These are phyloP conservation scores for Neurospora sp. DNA, from an alignment of 495 filamentous ascomycete genomes.

Conservation along the genomic window DNA sequence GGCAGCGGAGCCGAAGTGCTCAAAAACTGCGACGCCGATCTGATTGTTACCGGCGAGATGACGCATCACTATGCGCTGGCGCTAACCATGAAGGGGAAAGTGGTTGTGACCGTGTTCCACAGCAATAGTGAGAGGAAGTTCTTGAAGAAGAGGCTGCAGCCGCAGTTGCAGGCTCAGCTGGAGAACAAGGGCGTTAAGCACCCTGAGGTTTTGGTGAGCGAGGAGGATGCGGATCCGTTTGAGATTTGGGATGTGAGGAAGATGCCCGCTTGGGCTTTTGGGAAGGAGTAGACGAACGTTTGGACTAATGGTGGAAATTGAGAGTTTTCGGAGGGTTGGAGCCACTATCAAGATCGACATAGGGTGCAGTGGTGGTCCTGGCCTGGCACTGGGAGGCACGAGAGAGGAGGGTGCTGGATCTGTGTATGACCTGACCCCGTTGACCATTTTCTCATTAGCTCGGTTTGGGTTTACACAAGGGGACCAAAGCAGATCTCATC, in stretches of 20 bases:
- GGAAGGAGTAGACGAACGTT: not conserved
- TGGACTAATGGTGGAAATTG: not conserved
- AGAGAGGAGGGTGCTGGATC: not conserved
- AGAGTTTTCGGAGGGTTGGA: not conserved
- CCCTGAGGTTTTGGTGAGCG: constrained; percentile 60
- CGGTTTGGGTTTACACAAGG: not conserved
- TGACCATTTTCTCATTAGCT: not conserved
- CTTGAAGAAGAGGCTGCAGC: constrained; percentile 57
- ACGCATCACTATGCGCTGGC: constrained; percentile 83
- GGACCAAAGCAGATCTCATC: not conserved
- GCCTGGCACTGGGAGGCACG: not conserved
- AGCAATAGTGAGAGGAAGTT: constrained; percentile 84
- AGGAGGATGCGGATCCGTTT: constrained; percentile 63
- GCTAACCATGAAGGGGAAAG: constrained; percentile 77
- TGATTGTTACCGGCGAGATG: constrained; percentile 87
- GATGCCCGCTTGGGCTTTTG: constrained; percentile 8
- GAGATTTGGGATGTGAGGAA: constrained; percentile 33
- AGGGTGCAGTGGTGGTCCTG: not conserved
- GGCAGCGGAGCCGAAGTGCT: constrained; percentile 73
- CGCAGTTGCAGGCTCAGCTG: constrained; percentile 49
- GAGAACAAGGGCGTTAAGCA: constrained; percentile 32
- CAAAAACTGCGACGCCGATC: constrained; percentile 55
- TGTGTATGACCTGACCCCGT: not conserved
- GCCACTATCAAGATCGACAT: not conserved
- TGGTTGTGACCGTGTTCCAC: constrained; percentile 78